A percentile compares a stretch with the other conserved stretches of the same genome.
phyloP scores from a whole-genome alignment of 495 filamentous ascomycete species.

The Aspergillus steynii region DNA sequence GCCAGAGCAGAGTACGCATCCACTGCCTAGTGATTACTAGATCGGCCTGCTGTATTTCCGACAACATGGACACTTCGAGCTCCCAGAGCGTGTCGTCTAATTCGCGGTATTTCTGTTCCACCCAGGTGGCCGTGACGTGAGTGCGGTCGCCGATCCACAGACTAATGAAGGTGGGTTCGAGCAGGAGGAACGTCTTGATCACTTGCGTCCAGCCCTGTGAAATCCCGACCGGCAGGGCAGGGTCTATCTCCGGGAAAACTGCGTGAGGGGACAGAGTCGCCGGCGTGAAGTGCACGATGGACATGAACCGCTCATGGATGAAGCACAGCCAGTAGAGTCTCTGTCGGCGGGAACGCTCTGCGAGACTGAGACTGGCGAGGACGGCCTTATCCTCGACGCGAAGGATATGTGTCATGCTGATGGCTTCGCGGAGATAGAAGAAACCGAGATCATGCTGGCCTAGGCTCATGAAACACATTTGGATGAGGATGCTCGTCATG shows the following conservation, averaged over 20 bases:
- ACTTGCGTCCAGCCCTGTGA: conserved; percentile 25
- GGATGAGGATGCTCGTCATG: conserved; percentile 25
- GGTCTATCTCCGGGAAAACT: conserved; percentile 28
- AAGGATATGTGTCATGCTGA: conserved; percentile 30
- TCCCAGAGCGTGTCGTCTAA: conserved; percentile 30
- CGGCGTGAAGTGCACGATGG: conserved; percentile 26
- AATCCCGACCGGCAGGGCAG: conserved; percentile 14
- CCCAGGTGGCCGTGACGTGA: conserved; percentile 26
- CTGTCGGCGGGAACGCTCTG: conserved; percentile 28
- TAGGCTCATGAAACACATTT: conserved; percentile 29
- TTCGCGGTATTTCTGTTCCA: conserved; percentile 29
- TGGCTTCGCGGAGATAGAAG: conserved; percentile 33
- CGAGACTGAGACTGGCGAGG: conserved; percentile 14
- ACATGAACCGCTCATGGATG: conserved; percentile 35
- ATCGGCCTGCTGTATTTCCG: conserved; percentile 51
- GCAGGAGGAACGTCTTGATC: conserved; percentile 26
- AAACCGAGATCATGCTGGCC: conserved; percentile 30
- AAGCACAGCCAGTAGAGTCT: conserved; percentile 35
- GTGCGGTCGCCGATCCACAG: conserved; percentile 30
- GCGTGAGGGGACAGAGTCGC: conserved; percentile 19
- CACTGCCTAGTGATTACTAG: conserved; percentile 56
- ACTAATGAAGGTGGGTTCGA: conserved; percentile 26
- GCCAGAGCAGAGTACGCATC: conserved; percentile 55
- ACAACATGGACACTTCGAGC: conserved; percentile 30
- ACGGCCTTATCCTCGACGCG: conserved; percentile 21